phyloP scores from a whole-genome alignment of 106 monocot genomes.

The Phalaenopsis equestris region DNA sequence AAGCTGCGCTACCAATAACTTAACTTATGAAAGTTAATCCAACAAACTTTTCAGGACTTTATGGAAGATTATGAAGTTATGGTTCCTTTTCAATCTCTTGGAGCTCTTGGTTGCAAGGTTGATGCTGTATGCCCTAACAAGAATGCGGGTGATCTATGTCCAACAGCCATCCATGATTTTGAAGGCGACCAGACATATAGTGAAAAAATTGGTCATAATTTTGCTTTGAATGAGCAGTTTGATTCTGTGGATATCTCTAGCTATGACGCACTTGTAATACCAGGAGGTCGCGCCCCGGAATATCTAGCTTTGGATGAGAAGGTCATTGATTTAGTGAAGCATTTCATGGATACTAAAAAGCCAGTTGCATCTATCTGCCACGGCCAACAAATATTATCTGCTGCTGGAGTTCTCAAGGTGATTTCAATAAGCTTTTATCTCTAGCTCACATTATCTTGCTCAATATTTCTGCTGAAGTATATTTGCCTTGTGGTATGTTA shows the following conservation, averaged over 20 bases:
- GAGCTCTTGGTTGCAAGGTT: conserved; percentile 73
- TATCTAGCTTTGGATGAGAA: conserved; percentile 76
- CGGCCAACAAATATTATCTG: conserved; percentile 89
- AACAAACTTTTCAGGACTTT: conserved; percentile 47
- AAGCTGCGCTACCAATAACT: neutral
- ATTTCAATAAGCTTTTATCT: neutral
- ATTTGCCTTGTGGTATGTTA: neutral
- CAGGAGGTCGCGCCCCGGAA: conserved; percentile 85
- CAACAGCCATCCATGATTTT: conserved; percentile 91
- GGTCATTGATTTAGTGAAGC: conserved; percentile 65
- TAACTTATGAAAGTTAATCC: neutral
- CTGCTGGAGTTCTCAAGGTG: conserved; percentile 95
- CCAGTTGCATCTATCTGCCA: conserved; percentile 95
- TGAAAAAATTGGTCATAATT: conserved; percentile 84
- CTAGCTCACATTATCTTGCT: neutral
- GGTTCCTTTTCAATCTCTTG: conserved; percentile 87
- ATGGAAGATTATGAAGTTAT: conserved; percentile 98
- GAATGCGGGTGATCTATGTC: conserved; percentile 61
- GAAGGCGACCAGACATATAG: conserved; percentile 95
- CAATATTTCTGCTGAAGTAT: neutral
- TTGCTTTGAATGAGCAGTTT: conserved; percentile 48
- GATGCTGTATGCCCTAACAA: conserved; percentile 79
- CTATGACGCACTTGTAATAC: conserved; percentile 88
- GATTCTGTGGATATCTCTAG: conserved; percentile 33
- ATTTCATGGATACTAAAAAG: conserved; percentile 64